A percentile compares a stretch with the other conserved stretches of the same genome.
Conservation (phyloP, 768 basidiomycete genomes). For the Phylloporus arenicola region DNA sequence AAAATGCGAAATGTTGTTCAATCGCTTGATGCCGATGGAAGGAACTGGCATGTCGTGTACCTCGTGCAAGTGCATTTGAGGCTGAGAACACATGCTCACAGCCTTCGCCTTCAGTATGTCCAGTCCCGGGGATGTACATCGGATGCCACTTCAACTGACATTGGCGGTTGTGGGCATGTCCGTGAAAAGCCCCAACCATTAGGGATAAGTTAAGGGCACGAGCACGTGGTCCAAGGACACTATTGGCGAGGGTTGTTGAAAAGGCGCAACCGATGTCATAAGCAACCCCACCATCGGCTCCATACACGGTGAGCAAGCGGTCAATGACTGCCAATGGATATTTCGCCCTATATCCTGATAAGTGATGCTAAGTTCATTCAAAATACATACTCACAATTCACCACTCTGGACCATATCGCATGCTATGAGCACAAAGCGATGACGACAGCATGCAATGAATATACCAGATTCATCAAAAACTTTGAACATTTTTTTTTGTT, state of each 20-base stretch:
- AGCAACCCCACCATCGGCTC: constrained; percentile 4
- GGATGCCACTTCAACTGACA: constrained; percentile 19
- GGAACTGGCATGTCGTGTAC: too few species aligned
- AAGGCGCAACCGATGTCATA: constrained; percentile 23
- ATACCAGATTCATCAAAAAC: constrained; percentile 4
- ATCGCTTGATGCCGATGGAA: too few species aligned
- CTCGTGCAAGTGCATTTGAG: too few species aligned
- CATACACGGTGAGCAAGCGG: constrained; percentile 8
- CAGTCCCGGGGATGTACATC: constrained; percentile 11
- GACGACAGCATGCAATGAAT: constrained; percentile 20
- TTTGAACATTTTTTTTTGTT: background rate
- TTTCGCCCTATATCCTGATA: constrained; percentile 13
- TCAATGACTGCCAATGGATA: constrained; percentile 14
- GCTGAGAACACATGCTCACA: too few species aligned
- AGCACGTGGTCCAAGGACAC: constrained; percentile 2
- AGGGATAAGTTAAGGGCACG: background rate
- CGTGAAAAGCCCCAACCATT: constrained; percentile 20
- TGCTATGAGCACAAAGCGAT: constrained; percentile 18
- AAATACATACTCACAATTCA: background rate
- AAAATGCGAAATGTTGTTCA: too few species aligned
- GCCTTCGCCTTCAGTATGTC: constrained; percentile 16
- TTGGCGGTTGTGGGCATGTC: constrained; percentile 17
- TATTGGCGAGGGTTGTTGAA: constrained; percentile 9
- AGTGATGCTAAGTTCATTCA: too few species aligned
- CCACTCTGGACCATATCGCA: constrained; percentile 24